Conservation (phyloP, 495 filamentous ascomycete genomes). For the Podospora appendiculata region DNA sequence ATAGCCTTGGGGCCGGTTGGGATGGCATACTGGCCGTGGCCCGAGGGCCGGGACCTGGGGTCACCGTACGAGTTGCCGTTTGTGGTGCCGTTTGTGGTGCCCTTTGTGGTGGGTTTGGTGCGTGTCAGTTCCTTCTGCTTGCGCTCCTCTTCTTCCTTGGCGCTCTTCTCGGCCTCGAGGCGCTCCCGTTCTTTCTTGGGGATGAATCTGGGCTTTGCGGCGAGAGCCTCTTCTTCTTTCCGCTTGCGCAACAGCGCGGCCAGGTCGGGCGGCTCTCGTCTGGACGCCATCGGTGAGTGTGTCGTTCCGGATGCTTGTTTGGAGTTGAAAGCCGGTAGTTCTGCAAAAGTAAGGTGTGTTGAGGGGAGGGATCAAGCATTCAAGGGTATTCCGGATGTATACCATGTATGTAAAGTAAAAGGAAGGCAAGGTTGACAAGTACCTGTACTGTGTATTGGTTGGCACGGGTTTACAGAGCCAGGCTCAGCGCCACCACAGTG, state of each 20-base stretch:
- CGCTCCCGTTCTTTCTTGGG: constrained; percentile 84
- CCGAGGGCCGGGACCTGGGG: constrained; percentile 10
- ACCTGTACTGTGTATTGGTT: too few species aligned
- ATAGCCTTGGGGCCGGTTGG: constrained; percentile 79
- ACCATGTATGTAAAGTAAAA: too few species aligned
- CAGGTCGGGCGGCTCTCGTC: constrained; percentile 34
- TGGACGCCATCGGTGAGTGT: neutral
- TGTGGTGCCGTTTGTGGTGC: constrained; percentile 10
- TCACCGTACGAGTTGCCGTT: neutral
- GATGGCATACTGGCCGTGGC: constrained; percentile 26
- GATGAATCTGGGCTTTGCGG: constrained; percentile 80
- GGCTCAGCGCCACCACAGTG: too few species aligned
- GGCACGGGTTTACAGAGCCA: too few species aligned
- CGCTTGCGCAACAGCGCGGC: constrained; percentile 41
- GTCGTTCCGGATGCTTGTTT: too few species aligned
- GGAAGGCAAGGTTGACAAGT: too few species aligned
- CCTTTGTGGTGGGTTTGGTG: constrained; percentile 17
- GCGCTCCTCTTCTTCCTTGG: constrained; percentile 73
- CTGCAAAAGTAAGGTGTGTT: too few species aligned
- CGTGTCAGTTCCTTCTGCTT: constrained; percentile 46
- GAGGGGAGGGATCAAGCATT: too few species aligned
- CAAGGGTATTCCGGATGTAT: too few species aligned
- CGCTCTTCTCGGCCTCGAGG: constrained; percentile 74
- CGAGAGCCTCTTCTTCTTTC: constrained; percentile 36
- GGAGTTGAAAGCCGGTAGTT: too few species aligned